Evolutionary conservation across 345 rosid genomes (phyloP), one percentile per base, ranked within the genome.

Genomic region (Theobroma cacao): DNA sequence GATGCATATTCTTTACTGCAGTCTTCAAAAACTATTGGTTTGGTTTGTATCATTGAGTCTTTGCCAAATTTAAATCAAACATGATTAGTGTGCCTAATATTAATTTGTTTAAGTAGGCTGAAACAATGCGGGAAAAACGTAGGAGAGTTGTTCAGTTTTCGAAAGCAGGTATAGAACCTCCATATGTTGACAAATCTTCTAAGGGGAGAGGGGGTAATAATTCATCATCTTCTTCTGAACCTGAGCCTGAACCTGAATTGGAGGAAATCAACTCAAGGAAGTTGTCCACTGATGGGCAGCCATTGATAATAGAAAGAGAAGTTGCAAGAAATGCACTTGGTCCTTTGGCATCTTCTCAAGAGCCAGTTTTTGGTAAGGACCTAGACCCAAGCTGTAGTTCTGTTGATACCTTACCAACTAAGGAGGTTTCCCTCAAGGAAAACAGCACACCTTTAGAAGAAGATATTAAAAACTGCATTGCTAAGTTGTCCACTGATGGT

Each of bases 1-100:
- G 85, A 85, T 72, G 89, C 88, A 12, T 87, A 88, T 56, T 86
- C 87, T 55, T 88, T 95, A 74, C 60, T 95, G 81, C 92, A 78
- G 76, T 91, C 98, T 12, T 90, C 94, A 4, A 90, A 75, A 85
- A 82, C 78, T 71, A 89, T 93, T 0, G 89, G 93, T 47, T 84
- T 75, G 87, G 99, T 95, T 76, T 79, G 93, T 88, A 70, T 76
- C 36, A 0, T 17, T 76, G 45, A 53, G n/a, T 77, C 30, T 22
- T 3, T 79, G 50, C 65, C 59, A 67, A 36, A n/a, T 76, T 79
- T 65, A 34, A 58, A 33, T 41, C 8, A 64, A 12, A 6, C 50
- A 5, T n/a, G n/a, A 5, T 24, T 55, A 24, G 38, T 56, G 26
- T 45, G 7, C 48, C 78, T 43, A 40, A 55, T 70, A 20, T 45